Evolutionary conservation across 441 rosid genomes (phyloP), one percentile per base, ranked within the genome.

Genomic region (California macrophylla): DNA sequence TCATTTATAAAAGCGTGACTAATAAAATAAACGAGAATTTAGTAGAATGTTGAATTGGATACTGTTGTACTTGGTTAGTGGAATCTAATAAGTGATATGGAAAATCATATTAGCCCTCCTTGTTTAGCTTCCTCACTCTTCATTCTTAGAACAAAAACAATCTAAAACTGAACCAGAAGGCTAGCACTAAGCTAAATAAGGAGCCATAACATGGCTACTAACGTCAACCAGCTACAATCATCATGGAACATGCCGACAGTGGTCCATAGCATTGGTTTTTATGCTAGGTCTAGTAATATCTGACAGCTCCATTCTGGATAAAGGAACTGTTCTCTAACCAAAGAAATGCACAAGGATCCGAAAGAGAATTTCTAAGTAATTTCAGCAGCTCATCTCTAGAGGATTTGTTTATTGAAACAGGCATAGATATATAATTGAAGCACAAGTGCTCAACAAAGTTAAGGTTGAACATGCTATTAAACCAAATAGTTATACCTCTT

Each of bases 401-500:
- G 21, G 10, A 15, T 62, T n/a, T 15, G 23, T 28, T 63, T 62
- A 15, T 28, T 28, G 36, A 61, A 62, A 62, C 12, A 28, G 20
- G 52, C 47, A 61, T 56, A 38, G 32, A 69, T 24, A 7, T 13
- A 66, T 65, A 50, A 66, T 4, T 15, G 34, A 50, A 72, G 66
- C 6, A 26, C 23, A n/a, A n/a, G n/a, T n/a, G n/a, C n/a, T n/a
- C n/a, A 42, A 71, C 68, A 69, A n/a, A 66, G 40, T 66, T 38
- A 68, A 20, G 21, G 54, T 47, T 58, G 47, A 56, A 71, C 6
- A 62, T 34, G 18, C 18, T 40, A 56, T 25, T 4, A 67, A n/a
- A 24, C 28, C 34, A 60, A 76, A 67, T 5, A 61, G n/a, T 25
- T 29, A 61, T 72, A 91, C 97, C 96, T 91, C 98, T 81, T 84